Base-by-base conservation (phyloP, 1,284 basidiomycete species). In the Moniliella sp. region DNA sequence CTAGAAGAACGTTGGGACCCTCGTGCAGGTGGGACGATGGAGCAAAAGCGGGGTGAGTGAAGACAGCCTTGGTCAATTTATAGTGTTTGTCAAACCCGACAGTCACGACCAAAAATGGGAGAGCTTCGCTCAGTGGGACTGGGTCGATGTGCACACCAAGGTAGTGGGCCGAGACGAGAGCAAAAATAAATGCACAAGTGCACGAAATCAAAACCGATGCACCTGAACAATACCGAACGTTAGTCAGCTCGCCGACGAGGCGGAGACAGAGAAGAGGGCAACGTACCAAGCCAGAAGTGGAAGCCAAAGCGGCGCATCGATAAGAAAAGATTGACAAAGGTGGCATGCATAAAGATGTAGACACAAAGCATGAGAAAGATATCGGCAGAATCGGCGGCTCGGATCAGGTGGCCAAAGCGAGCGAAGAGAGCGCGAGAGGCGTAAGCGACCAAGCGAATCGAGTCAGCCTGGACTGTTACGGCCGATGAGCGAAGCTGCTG, bases 81-180 rank as follows among this genome's bases (percentile, higher is more conserved):
- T 86, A 76, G 0, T 86, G 88, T 63, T 97, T 97, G 64, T 97
- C 88, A 58, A 94, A 97, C 9, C 88, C 88, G 36, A 97, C 76
- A 0, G 82, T 88, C 62, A 91, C 91, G 27, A 97, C 86, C 23
- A 97, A 69, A 74, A 97, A 97, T 0, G 88, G 88, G 1, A 97
- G 69, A 0, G 88, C 86, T 62, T 99, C 91, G 10, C 81, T 84
- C 18, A 97, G 69, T 11, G 76, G 75, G 36, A 97, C 76, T 1
- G 82, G 82, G 61, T 97, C 84, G 47, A 97, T 75, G 5, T 76
- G 76, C 34, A 97, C 81, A 42, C 71, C 69, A 39, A 91, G 67
- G 28, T 76, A 69, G 60, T 79, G 74, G 2, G 84, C 82, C 17
- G 81, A 66, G 11, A 86, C 76, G 3, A 94, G 71, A 10, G 83